phyloP scores from a whole-genome alignment of 108 stramenopile species.

The Cyclotella kingstonii region DNA sequence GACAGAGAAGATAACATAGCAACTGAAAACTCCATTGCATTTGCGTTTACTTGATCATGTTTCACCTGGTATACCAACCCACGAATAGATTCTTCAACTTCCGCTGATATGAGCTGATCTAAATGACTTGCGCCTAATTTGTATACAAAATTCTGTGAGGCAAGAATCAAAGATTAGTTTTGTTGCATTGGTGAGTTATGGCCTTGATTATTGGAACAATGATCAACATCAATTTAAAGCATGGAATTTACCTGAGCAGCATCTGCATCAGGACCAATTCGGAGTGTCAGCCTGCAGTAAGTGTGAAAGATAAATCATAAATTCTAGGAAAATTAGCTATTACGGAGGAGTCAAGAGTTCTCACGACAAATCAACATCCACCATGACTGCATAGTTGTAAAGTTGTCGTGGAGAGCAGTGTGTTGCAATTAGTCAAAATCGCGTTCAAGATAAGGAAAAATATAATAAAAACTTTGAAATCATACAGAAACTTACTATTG shows the following conservation, averaged over 20 bases:
- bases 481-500: constrained; percentile 14
- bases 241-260: constrained; percentile 26
- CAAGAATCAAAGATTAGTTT: neutral
- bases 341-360: too few species aligned
- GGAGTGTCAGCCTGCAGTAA: constrained; percentile 21
- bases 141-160: constrained; percentile 46
- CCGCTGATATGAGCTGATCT: constrained; percentile 49
- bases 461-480: neutral
- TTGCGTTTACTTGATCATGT: constrained; percentile 50
- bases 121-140: constrained; percentile 52
- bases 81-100: constrained; percentile 50
- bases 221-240: too few species aligned
- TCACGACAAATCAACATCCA: constrained; percentile 31
- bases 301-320: neutral
- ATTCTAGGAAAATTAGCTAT: too few species aligned
- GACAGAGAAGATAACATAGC: constrained; percentile 46
- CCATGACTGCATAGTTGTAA: constrained; percentile 17
- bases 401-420: too few species aligned
- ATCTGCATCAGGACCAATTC: constrained; percentile 30
- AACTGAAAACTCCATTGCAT: constrained; percentile 48
- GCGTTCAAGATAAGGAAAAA: neutral
- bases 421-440: neutral
- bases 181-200: neutral
- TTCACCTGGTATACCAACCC: constrained; percentile 51
- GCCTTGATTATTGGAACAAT: too few species aligned